A percentile compares a stretch with the other conserved stretches of the same genome.
These are phyloP conservation scores for Acanthamoeba quina DNA, from an alignment of 208 protist genomes.

Conservation along the genomic window DNA sequence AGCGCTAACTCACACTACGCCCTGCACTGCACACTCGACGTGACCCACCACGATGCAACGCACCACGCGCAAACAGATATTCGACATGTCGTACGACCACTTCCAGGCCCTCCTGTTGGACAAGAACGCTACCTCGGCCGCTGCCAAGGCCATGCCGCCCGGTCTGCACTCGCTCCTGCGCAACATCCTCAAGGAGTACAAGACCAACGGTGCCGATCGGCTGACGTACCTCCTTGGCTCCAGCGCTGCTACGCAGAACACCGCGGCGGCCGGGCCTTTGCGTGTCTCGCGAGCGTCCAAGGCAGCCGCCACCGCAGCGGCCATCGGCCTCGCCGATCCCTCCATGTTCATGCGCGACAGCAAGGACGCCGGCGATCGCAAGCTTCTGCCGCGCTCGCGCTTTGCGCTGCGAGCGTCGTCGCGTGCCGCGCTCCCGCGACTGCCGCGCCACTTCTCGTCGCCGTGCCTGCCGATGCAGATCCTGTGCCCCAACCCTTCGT, in stretches of 20 bases:
- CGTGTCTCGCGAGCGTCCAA: neutral
- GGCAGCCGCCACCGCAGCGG: neutral
- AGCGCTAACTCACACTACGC: neutral
- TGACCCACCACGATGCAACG: neutral
- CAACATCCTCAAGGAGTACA: conserved; percentile 26
- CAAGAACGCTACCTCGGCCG: conserved; percentile 4
- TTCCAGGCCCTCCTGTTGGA: conserved; percentile 2
- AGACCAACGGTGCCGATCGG: neutral
- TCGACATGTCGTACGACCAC: conserved; percentile 46
- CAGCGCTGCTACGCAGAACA: neutral
- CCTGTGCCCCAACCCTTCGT: conserved; percentile 17
- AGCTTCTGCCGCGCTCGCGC: neutral
- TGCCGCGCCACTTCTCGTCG: neutral
- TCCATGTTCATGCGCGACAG: neutral
- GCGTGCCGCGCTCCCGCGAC: neutral
- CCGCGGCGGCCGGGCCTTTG: neutral
- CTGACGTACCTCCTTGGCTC: neutral
- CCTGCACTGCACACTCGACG: no score
- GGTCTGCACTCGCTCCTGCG: neutral
- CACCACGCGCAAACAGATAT: conserved; percentile 9
- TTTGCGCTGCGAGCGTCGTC: conserved; percentile 2
- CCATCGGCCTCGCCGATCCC: neutral
- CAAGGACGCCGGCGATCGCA: neutral
- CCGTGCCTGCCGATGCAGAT: conserved; percentile 28
- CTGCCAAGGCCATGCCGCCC: neutral